Evolutionary conservation across 495 filamentous ascomycete genomes (phyloP), one percentile per base, ranked within the genome.

Genomic region (Entonaema liquescens): DNA sequence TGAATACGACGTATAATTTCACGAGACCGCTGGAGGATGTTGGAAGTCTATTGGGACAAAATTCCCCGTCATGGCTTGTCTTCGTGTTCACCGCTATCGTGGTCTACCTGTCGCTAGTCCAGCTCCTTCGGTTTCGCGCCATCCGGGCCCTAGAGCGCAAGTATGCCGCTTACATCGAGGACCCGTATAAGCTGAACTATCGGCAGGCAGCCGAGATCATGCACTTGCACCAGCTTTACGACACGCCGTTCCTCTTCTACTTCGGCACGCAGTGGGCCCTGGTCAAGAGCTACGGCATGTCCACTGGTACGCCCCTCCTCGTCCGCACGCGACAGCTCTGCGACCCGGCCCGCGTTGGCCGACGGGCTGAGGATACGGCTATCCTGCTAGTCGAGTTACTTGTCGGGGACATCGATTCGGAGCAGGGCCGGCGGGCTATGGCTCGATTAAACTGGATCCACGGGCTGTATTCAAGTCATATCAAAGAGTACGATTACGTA

Each of bases 371-470:
- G 15, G 89, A 92, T 70, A 92, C 89, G 2, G 78, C 33, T n/a
- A 74, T 87, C 21, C 76, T 91, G 5, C 71, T 91, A 26, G 73
- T 80, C 19, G 90, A 92, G 72, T 84, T 89, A 68, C 76, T 83
- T n/a, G 81, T 79, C 40, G 74, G 73, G 33, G 68, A 76, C 3
- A 15, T 79, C 9, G 78, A 79, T 53, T 84, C 83, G 0, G 74
- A 77, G 21, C 82, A 90, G 11, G 78, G 83, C n/a, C 79, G 76
- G 12, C 70, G 76, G 23, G 85, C 86, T 13, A 81, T 90, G 21
- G 84, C 86, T 12, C 82, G 88, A 29, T 88, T 89, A 65, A 89
- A 89, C 68, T 91, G 80, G 73, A 76, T 92, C 15, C 89, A 91
- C 77, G 76, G 77, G 11, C 77, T 79, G 12, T 88, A 91, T 74